Percentiles rank a stretch among this genome's conserved stretches.
Conservation (phyloP, 441 rosid genomes). For the Adansonia rubrostipa region DNA sequence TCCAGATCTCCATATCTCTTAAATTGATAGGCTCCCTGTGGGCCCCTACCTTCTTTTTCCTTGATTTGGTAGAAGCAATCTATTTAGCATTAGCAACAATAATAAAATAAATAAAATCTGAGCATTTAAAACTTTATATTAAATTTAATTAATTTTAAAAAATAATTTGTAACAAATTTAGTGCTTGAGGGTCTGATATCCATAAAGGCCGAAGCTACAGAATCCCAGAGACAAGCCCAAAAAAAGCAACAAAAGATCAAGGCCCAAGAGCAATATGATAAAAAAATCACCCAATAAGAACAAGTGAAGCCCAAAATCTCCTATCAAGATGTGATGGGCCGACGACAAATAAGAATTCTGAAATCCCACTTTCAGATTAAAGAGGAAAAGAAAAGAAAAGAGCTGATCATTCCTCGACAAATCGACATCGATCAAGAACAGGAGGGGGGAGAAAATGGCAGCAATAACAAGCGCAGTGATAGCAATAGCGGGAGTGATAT, state of each 20-base stretch:
- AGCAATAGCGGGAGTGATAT: constrained; percentile 59
- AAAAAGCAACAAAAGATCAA: not conserved
- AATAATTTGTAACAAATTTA: too few species aligned
- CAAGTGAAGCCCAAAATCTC: too few species aligned
- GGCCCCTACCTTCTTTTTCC: not conserved
- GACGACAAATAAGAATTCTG: not conserved
- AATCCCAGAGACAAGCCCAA: too few species aligned
- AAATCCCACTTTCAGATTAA: too few species aligned
- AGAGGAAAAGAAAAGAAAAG: too few species aligned
- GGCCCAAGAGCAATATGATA: not conserved
- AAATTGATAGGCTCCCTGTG: not conserved
- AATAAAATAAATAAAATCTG: not conserved
- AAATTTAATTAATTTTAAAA: too few species aligned
- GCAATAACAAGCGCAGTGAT: constrained; percentile 59
- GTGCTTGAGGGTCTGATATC: too few species aligned
- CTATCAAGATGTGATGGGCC: too few species aligned
- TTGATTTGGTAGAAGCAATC: not conserved
- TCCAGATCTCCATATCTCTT: not conserved
- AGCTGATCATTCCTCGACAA: not conserved
- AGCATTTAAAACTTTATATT: too few species aligned
- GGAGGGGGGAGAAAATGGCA: constrained; percentile 40
- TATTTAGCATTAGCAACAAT: not conserved
- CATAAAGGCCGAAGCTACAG: too few species aligned
- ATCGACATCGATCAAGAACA: too few species aligned
- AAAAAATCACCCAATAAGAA: too few species aligned